Conservation (phyloP, 2,329 filamentous ascomycete genomes). For the Aspergillus thermomutatus region DNA sequence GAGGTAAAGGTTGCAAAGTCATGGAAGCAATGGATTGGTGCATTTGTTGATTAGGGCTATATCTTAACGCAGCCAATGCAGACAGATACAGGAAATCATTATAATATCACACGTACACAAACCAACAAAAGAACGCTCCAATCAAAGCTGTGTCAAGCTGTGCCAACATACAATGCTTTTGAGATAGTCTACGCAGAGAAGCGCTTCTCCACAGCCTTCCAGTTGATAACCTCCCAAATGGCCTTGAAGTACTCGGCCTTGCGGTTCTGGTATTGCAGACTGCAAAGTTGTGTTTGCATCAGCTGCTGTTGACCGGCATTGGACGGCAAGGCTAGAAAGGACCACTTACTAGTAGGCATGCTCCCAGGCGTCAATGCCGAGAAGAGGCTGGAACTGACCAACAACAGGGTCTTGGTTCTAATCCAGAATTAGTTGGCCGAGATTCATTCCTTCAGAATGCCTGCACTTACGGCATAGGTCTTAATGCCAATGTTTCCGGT, state of each 20-base stretch:
- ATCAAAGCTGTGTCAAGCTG: conserved; percentile 12
- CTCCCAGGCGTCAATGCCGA: conserved; percentile 94
- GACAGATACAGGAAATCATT: conserved; percentile 6
- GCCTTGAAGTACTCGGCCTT: conserved; percentile 94
- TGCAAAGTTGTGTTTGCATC: conserved; percentile 26
- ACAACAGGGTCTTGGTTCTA: conserved; percentile 85
- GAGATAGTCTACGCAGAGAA: conserved; percentile 49
- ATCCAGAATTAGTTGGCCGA: conserved; percentile 7
- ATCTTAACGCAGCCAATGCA: no score
- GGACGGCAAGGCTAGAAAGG: not conserved
- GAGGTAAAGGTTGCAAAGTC: not conserved
- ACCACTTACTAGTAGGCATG: conserved; percentile 77
- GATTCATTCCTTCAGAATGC: not conserved
- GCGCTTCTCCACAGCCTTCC: conserved; percentile 81
- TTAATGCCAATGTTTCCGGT: conserved; percentile 56
- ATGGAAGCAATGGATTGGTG: not conserved
- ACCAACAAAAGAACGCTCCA: conserved; percentile 7
- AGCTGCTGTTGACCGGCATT: conserved; percentile 9
- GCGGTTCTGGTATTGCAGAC: conserved; percentile 90
- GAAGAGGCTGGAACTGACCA: conserved; percentile 74
- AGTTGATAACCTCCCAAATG: conserved; percentile 95
- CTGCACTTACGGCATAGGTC: conserved; percentile 58
- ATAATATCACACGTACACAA: conserved; percentile 3
- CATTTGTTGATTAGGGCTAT: conserved; percentile 6
- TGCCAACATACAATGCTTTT: conserved; percentile 7